Conservation (phyloP, 1,139 yeast genomes). For the Meyerozyma guilliermondii region DNA sequence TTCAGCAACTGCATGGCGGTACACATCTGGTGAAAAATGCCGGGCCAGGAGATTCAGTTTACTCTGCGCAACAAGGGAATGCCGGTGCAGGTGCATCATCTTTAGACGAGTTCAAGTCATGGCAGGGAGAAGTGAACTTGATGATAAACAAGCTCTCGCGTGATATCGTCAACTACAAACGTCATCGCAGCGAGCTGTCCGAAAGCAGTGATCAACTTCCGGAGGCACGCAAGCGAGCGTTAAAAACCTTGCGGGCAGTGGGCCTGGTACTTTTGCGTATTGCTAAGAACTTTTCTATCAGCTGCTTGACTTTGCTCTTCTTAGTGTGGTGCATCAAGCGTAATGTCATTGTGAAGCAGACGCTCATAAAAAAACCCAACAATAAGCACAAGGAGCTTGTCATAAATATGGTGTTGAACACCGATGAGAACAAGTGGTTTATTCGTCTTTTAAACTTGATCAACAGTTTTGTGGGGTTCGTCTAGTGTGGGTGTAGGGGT, state of each 20-base stretch:
- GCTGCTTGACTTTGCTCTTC: conserved; percentile 34
- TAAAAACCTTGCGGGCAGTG: conserved; percentile 20
- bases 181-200: conserved; percentile 2
- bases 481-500: conserved; percentile 13
- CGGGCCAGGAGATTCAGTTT: conserved; percentile 17
- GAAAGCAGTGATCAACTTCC: conserved; percentile 10
- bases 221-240: conserved; percentile 17
- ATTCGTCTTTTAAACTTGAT: conserved; percentile 33
- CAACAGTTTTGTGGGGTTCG: conserved; percentile 44
- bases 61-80: conserved; percentile 17
- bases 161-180: conserved; percentile 23
- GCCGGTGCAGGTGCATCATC: conserved; percentile 5
- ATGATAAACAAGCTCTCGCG: conserved; percentile 36
- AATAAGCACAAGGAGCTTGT: conserved; percentile 34
- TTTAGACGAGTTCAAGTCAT: conserved; percentile 35
- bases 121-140: conserved; percentile 44
- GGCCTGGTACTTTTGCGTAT: conserved; percentile 26
- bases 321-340: conserved; percentile 41
- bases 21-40: background rate
- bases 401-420: conserved; percentile 40
- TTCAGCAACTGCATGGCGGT: conserved; percentile 13
- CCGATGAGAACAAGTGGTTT: conserved; percentile 45
- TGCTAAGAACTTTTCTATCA: conserved; percentile 33
- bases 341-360: conserved; percentile 36
- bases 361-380: conserved; percentile 32